Conservation (phyloP, 352 stramenopile genomes). For the Phytopythium mirpurense region DNA sequence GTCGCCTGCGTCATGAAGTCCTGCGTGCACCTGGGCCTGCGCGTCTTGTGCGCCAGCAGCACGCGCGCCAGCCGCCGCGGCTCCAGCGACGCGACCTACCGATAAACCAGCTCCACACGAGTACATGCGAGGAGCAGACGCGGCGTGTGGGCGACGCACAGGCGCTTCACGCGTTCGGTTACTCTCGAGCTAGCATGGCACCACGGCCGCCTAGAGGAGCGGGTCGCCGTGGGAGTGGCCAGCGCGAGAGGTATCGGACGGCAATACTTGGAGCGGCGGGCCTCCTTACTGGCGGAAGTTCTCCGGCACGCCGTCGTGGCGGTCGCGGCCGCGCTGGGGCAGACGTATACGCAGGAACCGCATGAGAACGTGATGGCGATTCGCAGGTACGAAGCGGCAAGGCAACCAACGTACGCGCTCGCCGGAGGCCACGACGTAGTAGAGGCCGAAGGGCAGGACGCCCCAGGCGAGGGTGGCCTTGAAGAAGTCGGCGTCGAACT, state of each 20-base stretch:
- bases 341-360: too few relatives aligned
- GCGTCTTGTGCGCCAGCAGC: conserved; percentile 26
- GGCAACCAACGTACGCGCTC: conserved; percentile 54
- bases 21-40: conserved; percentile 44
- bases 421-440: conserved; percentile 48
- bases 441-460: conserved; percentile 50
- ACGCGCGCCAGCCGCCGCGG: background rate
- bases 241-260: background rate
- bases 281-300: conserved; percentile 49
- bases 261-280: background rate
- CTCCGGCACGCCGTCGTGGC: conserved; percentile 38
- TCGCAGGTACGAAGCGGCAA: conserved; percentile 1
- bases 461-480: conserved; percentile 42
- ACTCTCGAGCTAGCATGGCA: background rate
- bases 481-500: conserved; percentile 70
- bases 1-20: conserved; percentile 48
- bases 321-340: conserved; percentile 32
- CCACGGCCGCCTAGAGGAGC: background rate
- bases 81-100: background rate
- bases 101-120: too few relatives aligned
- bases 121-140: too few relatives aligned
- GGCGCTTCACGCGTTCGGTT: background rate
- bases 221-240: background rate
- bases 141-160: too few relatives aligned
- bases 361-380: too few relatives aligned